Evolutionary conservation across 2,329 filamentous ascomycete genomes (phyloP).

Genomic region (Colletotrichum falcatum): DNA sequence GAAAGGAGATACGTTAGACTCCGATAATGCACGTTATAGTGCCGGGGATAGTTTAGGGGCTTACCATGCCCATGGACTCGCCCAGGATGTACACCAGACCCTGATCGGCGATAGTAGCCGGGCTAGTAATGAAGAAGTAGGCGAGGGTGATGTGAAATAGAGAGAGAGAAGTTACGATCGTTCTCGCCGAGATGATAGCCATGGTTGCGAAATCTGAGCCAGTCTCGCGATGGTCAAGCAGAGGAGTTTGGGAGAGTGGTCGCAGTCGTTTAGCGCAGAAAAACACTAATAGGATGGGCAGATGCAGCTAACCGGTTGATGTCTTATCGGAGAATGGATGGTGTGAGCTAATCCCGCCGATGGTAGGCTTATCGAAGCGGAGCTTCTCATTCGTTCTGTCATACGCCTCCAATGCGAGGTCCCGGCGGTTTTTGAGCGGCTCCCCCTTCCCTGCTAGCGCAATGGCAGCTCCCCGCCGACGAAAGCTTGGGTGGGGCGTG

Average conservation of each 20-base stretch:
- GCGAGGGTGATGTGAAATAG: conserved; percentile 88
- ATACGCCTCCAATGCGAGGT: not conserved
- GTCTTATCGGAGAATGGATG: conserved; percentile 33
- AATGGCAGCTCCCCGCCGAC: not conserved
- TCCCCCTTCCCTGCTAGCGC: conserved; percentile 23
- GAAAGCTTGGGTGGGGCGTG: conserved; percentile 19
- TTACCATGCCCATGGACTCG: conserved; percentile 84
- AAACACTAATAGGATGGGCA: conserved; percentile 2
- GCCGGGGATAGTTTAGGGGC: conserved; percentile 42
- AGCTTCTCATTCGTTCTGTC: conserved; percentile 30
- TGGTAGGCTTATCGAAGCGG: conserved; percentile 28
- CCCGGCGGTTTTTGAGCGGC: conserved; percentile 12
- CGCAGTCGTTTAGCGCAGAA: conserved; percentile 15
- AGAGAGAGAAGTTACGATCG: conserved; percentile 83
- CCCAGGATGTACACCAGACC: conserved; percentile 84
- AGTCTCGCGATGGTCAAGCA: not conserved
- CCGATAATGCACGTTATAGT: too few species aligned
- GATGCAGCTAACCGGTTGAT: not conserved
- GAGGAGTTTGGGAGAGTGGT: not conserved
- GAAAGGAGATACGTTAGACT: not conserved
- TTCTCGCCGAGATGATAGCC: conserved; percentile 83
- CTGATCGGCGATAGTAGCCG: conserved; percentile 79
- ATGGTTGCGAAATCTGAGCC: conserved; percentile 60
- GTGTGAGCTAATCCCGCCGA: conserved; percentile 16
- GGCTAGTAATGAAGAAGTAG: conserved; percentile 84